Conservation (phyloP, 371 early-diverging fungal species). For the Phascolomyces articulosus region DNA sequence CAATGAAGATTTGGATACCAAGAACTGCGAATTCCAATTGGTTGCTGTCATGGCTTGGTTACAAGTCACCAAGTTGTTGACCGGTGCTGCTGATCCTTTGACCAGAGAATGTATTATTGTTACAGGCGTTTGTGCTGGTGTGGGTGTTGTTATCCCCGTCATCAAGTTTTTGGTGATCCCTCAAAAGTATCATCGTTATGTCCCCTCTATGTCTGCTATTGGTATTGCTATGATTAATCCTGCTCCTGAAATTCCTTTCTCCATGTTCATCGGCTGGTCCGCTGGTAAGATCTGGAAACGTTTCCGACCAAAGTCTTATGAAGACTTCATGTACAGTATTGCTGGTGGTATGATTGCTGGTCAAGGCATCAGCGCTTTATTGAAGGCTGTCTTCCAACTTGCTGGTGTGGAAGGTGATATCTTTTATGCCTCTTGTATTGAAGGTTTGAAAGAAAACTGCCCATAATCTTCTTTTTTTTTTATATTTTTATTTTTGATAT, state of each 20-base stretch:
- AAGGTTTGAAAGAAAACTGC: constrained; percentile 23
- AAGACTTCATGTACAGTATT: constrained; percentile 59
- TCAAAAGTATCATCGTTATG: constrained; percentile 50
- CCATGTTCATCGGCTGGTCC: constrained; percentile 67
- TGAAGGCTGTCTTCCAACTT: constrained; percentile 64
- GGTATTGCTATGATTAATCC: constrained; percentile 76
- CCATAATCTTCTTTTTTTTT: constrained; percentile 22
- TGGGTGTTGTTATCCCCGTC: constrained; percentile 52
- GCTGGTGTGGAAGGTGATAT: constrained; percentile 24
- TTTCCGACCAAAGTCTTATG: constrained; percentile 33
- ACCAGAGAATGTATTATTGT: constrained; percentile 49
- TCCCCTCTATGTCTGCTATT: constrained; percentile 68
- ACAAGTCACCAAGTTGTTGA: constrained; percentile 59
- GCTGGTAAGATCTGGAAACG: constrained; percentile 60
- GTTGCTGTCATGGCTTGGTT: constrained; percentile 73
- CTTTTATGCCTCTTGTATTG: constrained; percentile 32
- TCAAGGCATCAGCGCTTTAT: constrained; percentile 72
- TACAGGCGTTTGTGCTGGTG: constrained; percentile 50
- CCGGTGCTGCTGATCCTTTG: constrained; percentile 49
- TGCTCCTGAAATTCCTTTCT: constrained; percentile 55
- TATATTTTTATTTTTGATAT: not conserved
- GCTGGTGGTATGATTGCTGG: constrained; percentile 79
- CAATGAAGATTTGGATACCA: constrained; percentile 18
- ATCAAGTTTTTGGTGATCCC: constrained; percentile 59
- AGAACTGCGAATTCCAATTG: constrained; percentile 57